Conservation (phyloP, 73 alveolate species). For the Uronychia binucleata region DNA sequence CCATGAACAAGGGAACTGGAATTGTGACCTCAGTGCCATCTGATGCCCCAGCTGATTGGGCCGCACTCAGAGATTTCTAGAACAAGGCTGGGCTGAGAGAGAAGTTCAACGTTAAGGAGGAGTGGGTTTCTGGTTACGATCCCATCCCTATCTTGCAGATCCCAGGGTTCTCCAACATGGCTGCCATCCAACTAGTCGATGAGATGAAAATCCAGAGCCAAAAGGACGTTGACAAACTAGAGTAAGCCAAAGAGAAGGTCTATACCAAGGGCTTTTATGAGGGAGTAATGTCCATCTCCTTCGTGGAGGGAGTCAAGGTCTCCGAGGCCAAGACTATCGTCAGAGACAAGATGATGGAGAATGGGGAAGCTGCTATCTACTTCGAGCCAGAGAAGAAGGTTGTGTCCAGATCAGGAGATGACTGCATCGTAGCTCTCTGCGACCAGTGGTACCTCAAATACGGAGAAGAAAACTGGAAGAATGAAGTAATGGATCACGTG, state of each 20-base stretch:
- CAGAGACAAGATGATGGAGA: slow-evolving; percentile 73
- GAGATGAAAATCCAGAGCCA: slow-evolving; percentile 82
- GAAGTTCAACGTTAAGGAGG: slow-evolving; percentile 86
- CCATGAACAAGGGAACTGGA: slow-evolving; percentile 98
- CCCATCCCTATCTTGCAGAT: slow-evolving; percentile 94
- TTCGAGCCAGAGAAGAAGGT: slow-evolving; percentile 98
- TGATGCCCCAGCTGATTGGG: slow-evolving; percentile 98
- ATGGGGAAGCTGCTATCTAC: slow-evolving; percentile 88
- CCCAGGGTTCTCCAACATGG: slow-evolving; percentile 77
- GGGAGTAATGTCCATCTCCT: slow-evolving; percentile 93
- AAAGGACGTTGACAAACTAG: slow-evolving; percentile 87
- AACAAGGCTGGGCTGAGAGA: slow-evolving; percentile 86
- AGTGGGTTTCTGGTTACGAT: slow-evolving; percentile 86
- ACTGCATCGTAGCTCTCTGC: slow-evolving; percentile 98
- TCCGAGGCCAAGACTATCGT: slow-evolving; percentile 85
- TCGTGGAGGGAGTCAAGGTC: slow-evolving; percentile 84
- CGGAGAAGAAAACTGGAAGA: slow-evolving; percentile 97
- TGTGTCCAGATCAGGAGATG: slow-evolving; percentile 96
- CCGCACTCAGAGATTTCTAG: slow-evolving; percentile 90
- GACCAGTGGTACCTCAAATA: slow-evolving; percentile 98
- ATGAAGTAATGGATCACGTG: slow-evolving; percentile 86
- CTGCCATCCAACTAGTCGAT: slow-evolving; percentile 89
- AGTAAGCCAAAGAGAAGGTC: slow-evolving; percentile 92
- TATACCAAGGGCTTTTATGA: slow-evolving; percentile 95
- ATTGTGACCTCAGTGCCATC: slow-evolving; percentile 98